Percentiles rank a stretch among this genome's conserved stretches.
phyloP scores from a whole-genome alignment of 441 rosid species.

The Omphalea diandra region DNA sequence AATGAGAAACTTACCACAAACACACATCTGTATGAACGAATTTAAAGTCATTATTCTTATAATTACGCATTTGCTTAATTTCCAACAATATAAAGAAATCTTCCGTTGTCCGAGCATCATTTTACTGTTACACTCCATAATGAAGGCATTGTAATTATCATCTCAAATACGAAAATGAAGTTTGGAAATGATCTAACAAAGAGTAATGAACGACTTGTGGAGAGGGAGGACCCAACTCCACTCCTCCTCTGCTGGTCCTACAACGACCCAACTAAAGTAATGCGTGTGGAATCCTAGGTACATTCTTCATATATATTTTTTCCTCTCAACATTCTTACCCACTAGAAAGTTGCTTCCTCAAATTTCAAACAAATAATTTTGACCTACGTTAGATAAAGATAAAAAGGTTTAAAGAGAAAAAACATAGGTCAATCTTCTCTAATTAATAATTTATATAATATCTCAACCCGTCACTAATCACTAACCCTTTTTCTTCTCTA shows the following conservation, averaged over 20 bases:
- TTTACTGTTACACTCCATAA: neutral
- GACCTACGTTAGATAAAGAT: conserved; percentile 30
- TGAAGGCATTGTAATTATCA: neutral
- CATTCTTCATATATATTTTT: too few species aligned
- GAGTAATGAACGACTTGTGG: neutral
- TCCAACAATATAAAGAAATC: too few species aligned
- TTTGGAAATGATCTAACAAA: neutral
- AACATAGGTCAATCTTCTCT: conserved; percentile 33
- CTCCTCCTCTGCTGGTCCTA: conserved; percentile 30
- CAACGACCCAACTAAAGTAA: conserved; percentile 20
- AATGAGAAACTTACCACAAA: too few species aligned
- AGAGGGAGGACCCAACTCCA: conserved; percentile 19
- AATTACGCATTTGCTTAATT: neutral
- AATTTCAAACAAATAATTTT: conserved; percentile 19
- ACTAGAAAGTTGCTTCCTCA: conserved; percentile 14
- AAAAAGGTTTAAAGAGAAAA: conserved; percentile 23
- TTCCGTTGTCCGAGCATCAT: too few species aligned
- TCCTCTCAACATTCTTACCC: too few species aligned
- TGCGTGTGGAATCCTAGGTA: conserved; percentile 49
- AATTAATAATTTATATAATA: too few species aligned
- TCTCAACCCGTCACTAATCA: too few species aligned
- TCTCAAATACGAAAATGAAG: neutral
- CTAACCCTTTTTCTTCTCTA: neutral
- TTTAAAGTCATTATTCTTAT: too few species aligned
- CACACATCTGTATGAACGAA: too few species aligned